Evolutionary conservation across 345 rosid genomes (phyloP).

Genomic region (Anastatica hierochuntica): DNA sequence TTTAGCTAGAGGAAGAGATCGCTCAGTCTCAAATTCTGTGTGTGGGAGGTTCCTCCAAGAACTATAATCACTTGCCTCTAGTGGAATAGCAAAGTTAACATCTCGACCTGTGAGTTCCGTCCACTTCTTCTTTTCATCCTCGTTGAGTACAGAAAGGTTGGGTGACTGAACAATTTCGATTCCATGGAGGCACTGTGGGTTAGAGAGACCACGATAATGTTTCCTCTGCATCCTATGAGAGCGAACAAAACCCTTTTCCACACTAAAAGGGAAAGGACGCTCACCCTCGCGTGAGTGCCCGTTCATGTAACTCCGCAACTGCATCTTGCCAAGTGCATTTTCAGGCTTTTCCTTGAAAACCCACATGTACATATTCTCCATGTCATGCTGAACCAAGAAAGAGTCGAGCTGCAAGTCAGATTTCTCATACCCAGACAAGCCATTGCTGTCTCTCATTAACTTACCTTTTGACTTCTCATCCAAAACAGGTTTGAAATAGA

Average conservation of each 20-base stretch:
- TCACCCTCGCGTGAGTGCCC: slow-evolving; percentile 77
- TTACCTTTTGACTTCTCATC: slow-evolving; percentile 57
- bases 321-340: slow-evolving; percentile 75
- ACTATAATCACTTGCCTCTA: slow-evolving; percentile 56
- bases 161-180: slow-evolving; percentile 56
- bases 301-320: slow-evolving; percentile 68
- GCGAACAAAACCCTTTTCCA: slow-evolving; percentile 63
- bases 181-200: slow-evolving; percentile 75
- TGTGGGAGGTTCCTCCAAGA: slow-evolving; percentile 61
- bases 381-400: slow-evolving; percentile 72
- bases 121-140: slow-evolving; percentile 64
- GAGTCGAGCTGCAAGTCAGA: slow-evolving; percentile 65
- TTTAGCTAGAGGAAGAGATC: slow-evolving; percentile 31
- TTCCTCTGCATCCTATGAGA: slow-evolving; percentile 81
- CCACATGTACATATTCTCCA: slow-evolving; percentile 88
- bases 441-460: slow-evolving; percentile 43
- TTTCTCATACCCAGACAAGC: slow-evolving; percentile 59
- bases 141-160: slow-evolving; percentile 43
- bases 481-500: slow-evolving; percentile 67
- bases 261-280: slow-evolving; percentile 63
- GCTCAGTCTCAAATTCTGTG: slow-evolving; percentile 51
- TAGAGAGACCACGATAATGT: slow-evolving; percentile 71
- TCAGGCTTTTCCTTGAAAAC: slow-evolving; percentile 70
- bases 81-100: slow-evolving; percentile 40
- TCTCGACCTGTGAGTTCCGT: slow-evolving; percentile 62